Evolutionary conservation across 1,139 yeast species (phyloP).

Genomic region (Saccharomycopsis hybrid): DNA sequence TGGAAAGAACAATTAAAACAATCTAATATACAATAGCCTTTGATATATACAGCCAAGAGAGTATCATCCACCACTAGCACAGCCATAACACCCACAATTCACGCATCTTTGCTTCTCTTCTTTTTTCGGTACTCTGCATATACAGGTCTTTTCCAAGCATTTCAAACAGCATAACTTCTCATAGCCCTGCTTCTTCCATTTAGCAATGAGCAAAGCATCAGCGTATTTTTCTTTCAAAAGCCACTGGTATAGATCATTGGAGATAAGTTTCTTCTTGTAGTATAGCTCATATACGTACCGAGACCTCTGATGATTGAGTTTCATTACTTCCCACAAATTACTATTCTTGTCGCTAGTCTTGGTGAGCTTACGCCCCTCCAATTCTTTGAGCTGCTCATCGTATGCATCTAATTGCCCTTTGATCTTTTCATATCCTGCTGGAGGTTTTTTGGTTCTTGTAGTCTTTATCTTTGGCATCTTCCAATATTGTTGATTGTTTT

Average conservation of each 20-base stretch:
- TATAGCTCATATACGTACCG: constrained; percentile 70
- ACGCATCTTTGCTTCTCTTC: constrained; percentile 47
- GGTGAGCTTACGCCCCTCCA: constrained; percentile 33
- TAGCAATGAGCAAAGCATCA: constrained; percentile 70
- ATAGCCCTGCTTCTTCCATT: constrained; percentile 89
- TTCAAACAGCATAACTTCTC: constrained; percentile 79
- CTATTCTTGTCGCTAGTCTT: not conserved
- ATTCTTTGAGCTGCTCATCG: constrained; percentile 51
- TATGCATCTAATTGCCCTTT: constrained; percentile 64
- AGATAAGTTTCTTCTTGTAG: constrained; percentile 63
- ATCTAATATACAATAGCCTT: too few species aligned
- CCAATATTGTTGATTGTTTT: too few species aligned
- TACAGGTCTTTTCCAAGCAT: constrained; percentile 74
- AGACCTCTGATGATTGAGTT: constrained; percentile 67
- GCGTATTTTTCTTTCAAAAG: constrained; percentile 59
- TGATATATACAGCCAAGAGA: too few species aligned
- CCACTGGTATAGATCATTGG: constrained; percentile 71
- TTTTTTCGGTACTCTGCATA: constrained; percentile 78
- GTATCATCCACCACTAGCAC: constrained; percentile 36
- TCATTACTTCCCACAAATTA: constrained; percentile 55
- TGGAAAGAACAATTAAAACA: too few species aligned
- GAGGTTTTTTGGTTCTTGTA: constrained; percentile 45
- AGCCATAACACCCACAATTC: constrained; percentile 87
- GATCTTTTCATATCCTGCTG: constrained; percentile 71
- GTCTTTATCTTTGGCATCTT: constrained; percentile 19